Evolutionary conservation across 352 stramenopile species (phyloP), one percentile per base, ranked within the genome.

Genomic region (Phytopythium oedochilum): DNA sequence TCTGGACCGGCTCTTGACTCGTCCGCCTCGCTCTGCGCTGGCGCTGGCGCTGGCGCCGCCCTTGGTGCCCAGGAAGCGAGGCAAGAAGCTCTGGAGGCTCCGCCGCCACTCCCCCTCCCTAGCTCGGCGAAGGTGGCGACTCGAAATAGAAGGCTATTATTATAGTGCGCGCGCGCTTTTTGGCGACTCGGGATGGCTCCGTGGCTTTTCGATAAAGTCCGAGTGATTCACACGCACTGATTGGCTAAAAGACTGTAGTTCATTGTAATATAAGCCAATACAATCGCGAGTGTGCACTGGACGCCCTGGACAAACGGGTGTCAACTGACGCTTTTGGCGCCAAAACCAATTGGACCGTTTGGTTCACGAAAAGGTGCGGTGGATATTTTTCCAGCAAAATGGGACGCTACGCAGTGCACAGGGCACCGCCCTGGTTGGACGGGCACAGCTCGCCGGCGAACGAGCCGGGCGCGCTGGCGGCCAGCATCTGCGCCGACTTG

Each of bases 401-500:
- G n/a, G n/a, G n/a, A n/a, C n/a, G n/a, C n/a, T n/a, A n/a, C n/a
- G 47, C 11, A 23, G 31, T 43, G 20, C 47, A 53, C 7, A 42
- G 47, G 20, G 29, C 31, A 15, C 14, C 0, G 6, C 47, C 47
- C 29, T 43, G 31, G 29, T 53, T 39, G 20, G 18, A 14, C 0
- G 47, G 47, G 29, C 47, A 53, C 31, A 26, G 47, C n/a, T 38
- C 5, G 31, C 47, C 47, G 15, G 20, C 31, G 31, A 52, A 52
- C 1, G 28, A n/a, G 26, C 28, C 46, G 11, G 78, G 73, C 15
- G 78, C 70, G 4, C 61, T 70, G 36, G 78, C 59, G 20, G 45
- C 26, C 32, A 89, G 50, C 12, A 66, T 62, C 17, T 53, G 17
- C 7, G 71, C 31, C 28, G 78, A 67, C n/a, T 60, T 74, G 25